Conservation (phyloP, 805 yeast species). For the Yarrowia sp. region DNA sequence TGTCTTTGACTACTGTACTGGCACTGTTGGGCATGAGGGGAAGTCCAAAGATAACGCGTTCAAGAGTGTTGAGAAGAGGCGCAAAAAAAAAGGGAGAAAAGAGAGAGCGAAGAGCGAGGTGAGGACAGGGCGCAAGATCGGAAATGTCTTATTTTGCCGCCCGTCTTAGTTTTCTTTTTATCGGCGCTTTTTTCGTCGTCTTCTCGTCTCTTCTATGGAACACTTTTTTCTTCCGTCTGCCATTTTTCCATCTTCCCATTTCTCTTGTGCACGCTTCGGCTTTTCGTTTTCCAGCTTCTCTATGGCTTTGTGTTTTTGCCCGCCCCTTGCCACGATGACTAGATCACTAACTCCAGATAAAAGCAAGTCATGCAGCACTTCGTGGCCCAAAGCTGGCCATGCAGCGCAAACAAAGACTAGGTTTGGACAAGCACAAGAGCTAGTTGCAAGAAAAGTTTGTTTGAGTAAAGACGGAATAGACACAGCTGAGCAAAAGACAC, state of each 20-base stretch:
- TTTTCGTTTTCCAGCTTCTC: neutral
- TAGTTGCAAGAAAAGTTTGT: neutral
- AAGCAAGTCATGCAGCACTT: constrained; percentile 20
- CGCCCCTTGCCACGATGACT: constrained; percentile 21
- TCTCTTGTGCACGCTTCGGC: no score
- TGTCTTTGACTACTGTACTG: no score
- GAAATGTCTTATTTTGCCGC: no score
- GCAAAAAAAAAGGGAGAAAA: no score
- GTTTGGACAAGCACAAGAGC: constrained; percentile 4
- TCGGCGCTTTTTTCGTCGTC: neutral
- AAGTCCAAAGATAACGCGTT: neutral
- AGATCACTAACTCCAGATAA: constrained; percentile 25
- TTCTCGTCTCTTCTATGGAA: neutral
- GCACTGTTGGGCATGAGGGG: no score
- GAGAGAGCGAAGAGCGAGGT: no score
- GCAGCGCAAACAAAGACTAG: constrained; percentile 18
- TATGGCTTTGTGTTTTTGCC: constrained; percentile 1
- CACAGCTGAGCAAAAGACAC: constrained; percentile 19
- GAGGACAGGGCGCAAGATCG: no score
- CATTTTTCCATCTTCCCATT: neutral
- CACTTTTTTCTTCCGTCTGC: no score
- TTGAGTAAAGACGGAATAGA: constrained; percentile 14
- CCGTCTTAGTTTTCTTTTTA: no score
- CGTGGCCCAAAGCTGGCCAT: neutral
- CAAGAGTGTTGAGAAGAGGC: no score